These are phyloP conservation scores for Amphicarpaea edgeworthii DNA, from an alignment of 306 rosid genomes.

Conservation along the genomic window DNA sequence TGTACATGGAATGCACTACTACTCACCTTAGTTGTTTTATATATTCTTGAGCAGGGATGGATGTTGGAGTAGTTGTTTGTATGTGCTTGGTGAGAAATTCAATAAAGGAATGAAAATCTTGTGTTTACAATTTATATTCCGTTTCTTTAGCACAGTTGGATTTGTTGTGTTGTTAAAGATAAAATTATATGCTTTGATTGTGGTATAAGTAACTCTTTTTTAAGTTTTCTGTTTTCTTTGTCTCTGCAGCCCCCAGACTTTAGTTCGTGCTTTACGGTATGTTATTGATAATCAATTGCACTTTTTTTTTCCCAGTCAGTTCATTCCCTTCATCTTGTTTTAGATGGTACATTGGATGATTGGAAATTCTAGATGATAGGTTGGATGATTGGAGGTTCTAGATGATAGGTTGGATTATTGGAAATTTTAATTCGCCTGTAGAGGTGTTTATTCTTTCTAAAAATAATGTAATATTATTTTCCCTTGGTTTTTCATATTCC, in stretches of 20 bases:
- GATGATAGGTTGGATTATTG: constrained; percentile 25
- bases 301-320: constrained; percentile 20
- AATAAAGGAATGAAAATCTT: too few relatives aligned
- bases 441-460: constrained; percentile 32
- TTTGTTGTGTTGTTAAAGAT: constrained; percentile 36
- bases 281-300: constrained; percentile 41
- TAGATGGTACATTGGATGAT: constrained; percentile 33
- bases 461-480: constrained; percentile 40
- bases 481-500: constrained; percentile 26
- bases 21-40: neutral
- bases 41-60: constrained; percentile 8
- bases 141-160: constrained; percentile 34
- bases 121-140: neutral
- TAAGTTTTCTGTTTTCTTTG: constrained; percentile 26
- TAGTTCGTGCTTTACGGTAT: constrained; percentile 96
- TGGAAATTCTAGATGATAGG: constrained; percentile 20
- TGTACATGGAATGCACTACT: neutral
- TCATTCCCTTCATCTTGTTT: constrained; percentile 23
- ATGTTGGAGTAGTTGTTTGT: neutral
- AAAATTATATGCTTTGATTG: constrained; percentile 24
- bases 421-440: constrained; percentile 2
- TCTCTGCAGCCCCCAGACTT: constrained; percentile 89
- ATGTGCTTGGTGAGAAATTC: too few relatives aligned
- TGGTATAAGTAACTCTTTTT: constrained; percentile 41
- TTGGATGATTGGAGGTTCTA: constrained; percentile 29